Conservation (phyloP, 306 rosid genomes). For the Rosa persica region DNA sequence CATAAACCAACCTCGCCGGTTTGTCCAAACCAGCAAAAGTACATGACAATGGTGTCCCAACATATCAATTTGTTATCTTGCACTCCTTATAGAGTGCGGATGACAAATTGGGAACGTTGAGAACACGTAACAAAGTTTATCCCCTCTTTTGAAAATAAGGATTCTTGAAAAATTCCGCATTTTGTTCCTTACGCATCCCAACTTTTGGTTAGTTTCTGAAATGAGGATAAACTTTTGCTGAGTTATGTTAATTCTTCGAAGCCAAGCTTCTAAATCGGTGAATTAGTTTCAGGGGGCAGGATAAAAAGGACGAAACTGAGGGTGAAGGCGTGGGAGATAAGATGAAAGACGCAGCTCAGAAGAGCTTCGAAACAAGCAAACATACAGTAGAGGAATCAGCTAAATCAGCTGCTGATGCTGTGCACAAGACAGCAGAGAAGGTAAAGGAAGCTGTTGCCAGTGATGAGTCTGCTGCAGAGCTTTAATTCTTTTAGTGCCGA, state of each 20-base stretch:
- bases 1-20: background rate
- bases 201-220: background rate
- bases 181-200: background rate
- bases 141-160: background rate
- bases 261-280: background rate
- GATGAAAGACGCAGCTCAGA: slow-evolving; percentile 45
- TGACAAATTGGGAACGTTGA: background rate
- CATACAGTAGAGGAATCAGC: slow-evolving; percentile 60
- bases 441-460: slow-evolving; percentile 27
- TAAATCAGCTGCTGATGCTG: slow-evolving; percentile 49
- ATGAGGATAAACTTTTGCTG: background rate
- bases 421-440: slow-evolving; percentile 41
- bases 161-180: background rate
- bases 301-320: background rate
- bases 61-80: background rate
- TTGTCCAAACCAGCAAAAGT: background rate
- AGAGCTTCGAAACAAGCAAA: slow-evolving; percentile 54
- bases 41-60: background rate
- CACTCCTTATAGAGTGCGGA: background rate
- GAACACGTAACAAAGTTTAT: background rate
- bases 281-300: slow-evolving; percentile 48
- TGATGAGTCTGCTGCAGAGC: slow-evolving; percentile 44
- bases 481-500: slow-evolving; percentile 24
- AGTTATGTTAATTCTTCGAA: background rate
- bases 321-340: slow-evolving; percentile 10